Evolutionary conservation across 2,329 filamentous ascomycete species (phyloP), one percentile per base, ranked within the genome.

Genomic region (Blastomyces emzantsi): DNA sequence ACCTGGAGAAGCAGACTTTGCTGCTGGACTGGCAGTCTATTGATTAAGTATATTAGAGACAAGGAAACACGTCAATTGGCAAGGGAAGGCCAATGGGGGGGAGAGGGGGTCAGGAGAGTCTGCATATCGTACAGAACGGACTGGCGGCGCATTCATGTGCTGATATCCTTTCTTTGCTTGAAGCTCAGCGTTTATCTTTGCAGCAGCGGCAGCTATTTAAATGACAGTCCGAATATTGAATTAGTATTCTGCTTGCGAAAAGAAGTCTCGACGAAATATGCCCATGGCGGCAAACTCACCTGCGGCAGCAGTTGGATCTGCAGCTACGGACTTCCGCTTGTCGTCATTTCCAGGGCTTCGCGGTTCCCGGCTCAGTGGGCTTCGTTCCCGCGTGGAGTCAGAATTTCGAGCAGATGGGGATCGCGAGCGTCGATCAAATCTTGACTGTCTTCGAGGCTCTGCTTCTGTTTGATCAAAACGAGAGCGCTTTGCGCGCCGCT

Each of bases 401-500:
- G 85, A 81, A 69, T 87, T 85, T 71, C 85, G 83, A 64, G 79
- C 77, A 33, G 85, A 83, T 28, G 92, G 92, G 41, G 92, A 96
- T 68, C 91, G 89, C 64, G 94, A 97, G 70, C 94, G 89, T 70
- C 92, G 87, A 78, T 97, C 93, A 77, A 96, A 97, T 74, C 92
- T 86, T 60, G 92, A 95, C 54, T 83, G 73, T 69, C 87, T 83
- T 72, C 87, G 88, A 64, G 89, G 86, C 72, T 94, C 90, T 6
- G 90, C 87, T 74, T 93, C 90, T 57, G 87, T 94, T 76, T 95
- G 90, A 74, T 97, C 93, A 77, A 97, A 97, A 76, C 93, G 91
- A 73, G 92, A 96, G 66, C 92, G 89, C 81, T 96, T 96, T 65
- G 82, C 80, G 65, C 86, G 85, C 73, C 87, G 85, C 69, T 92